Evolutionary conservation across 148 eudicot genomes (phyloP).

Genomic region (Rhododendron ovatum): DNA sequence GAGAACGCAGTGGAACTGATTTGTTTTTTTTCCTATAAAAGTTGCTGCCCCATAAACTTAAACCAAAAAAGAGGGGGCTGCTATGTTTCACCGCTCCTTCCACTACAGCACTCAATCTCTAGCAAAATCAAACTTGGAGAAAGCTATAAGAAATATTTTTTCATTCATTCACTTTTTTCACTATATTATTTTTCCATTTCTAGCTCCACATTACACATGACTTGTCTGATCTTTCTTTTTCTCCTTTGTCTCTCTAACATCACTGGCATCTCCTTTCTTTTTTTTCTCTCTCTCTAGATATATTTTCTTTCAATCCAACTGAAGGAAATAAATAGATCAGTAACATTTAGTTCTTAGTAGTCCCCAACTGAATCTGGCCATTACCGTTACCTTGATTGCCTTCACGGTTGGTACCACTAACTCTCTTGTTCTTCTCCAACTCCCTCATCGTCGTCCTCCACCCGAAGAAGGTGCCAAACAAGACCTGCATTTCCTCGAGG

Average conservation of each 20-base stretch:
- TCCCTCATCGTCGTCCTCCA: conserved; percentile 28
- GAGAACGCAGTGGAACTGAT: no score
- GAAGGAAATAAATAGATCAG: background rate
- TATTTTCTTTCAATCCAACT: background rate
- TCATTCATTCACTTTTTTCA: background rate
- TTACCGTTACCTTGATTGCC: background rate
- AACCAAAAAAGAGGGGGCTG: no score
- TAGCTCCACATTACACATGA: background rate
- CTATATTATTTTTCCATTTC: background rate
- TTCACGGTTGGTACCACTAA: background rate
- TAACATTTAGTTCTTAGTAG: background rate
- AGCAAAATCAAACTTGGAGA: background rate
- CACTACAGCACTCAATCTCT: background rate
- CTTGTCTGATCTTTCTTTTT: background rate
- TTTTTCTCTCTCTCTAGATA: background rate
- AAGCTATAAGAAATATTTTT: background rate
- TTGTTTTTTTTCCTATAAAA: no score
- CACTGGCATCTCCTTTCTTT: background rate
- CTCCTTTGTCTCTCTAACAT: background rate
- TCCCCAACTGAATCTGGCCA: conserved; percentile 14
- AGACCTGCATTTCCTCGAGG: conserved; percentile 56
- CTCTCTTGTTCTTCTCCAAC: background rate
- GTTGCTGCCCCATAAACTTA: no score
- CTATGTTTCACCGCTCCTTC: no score
- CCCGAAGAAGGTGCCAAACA: conserved; percentile 50